Evolutionary conservation across 2,329 filamentous ascomycete genomes (phyloP).

Genomic region (Sporothrix variecibatus): DNA sequence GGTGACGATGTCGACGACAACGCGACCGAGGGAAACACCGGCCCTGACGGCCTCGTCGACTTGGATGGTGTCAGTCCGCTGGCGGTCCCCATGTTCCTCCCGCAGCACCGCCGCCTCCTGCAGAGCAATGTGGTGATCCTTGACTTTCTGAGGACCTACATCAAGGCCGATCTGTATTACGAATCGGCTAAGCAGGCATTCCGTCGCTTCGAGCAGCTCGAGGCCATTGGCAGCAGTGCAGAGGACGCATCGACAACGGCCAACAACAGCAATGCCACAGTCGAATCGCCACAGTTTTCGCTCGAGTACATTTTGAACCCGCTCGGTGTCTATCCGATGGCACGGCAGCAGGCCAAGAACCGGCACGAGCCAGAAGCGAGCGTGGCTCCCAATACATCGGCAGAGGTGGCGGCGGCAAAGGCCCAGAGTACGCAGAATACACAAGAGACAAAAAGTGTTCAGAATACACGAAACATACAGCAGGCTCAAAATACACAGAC

Average conservation of each 20-base stretch:
- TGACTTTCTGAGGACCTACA: slow-evolving; percentile 21
- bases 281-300: slow-evolving; percentile 21
- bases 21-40: neutral
- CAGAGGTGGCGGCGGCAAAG: neutral
- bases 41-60: neutral
- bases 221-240: neutral
- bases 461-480: neutral
- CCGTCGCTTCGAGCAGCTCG: slow-evolving; percentile 22
- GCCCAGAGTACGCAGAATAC: neutral
- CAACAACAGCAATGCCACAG: neutral
- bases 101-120: slow-evolving; percentile 17
- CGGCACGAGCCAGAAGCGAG: slow-evolving; percentile 25
- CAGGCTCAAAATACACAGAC: neutral
- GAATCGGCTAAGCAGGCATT: slow-evolving; percentile 26
- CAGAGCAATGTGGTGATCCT: slow-evolving; percentile 23
- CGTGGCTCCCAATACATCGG: neutral
- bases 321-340: slow-evolving; percentile 28
- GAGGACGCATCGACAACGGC: neutral
- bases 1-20: neutral
- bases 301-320: slow-evolving; percentile 29
- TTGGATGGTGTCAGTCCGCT: neutral
- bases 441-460: neutral
- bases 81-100: neutral
- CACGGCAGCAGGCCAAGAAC: slow-evolving; percentile 25
- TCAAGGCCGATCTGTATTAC: slow-evolving; percentile 28